phyloP scores from a whole-genome alignment of 805 yeast genomes.

The Saccharomycopsis sp. region DNA sequence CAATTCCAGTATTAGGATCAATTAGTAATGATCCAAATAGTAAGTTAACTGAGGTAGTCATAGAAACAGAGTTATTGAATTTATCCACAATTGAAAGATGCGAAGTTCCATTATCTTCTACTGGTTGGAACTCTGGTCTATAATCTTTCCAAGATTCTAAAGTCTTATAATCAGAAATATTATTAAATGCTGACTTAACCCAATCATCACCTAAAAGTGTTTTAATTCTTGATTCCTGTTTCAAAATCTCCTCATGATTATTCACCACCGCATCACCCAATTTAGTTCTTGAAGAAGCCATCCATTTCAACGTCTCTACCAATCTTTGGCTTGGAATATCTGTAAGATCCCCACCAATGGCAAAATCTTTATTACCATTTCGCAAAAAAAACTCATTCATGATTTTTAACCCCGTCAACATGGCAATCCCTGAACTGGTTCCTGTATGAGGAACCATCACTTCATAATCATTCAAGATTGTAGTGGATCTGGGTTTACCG shows the following conservation, averaged over 20 bases:
- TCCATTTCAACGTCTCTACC: constrained; percentile 89
- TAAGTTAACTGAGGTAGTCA: constrained; percentile 84
- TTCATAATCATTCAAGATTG: constrained; percentile 29
- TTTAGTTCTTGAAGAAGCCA: constrained; percentile 76
- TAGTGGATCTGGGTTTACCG: constrained; percentile 31
- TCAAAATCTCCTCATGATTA: constrained; percentile 9
- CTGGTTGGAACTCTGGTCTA: constrained; percentile 65
- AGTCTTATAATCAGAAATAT: constrained; percentile 50
- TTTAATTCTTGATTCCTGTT: constrained; percentile 25
- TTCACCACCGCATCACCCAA: constrained; percentile 56
- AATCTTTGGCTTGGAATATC: constrained; percentile 51
- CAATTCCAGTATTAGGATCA: constrained; percentile 72
- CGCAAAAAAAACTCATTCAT: constrained; percentile 35
- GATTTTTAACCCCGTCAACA: constrained; percentile 63
- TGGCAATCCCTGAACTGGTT: constrained; percentile 75
- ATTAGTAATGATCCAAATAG: constrained; percentile 75
- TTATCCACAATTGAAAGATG: constrained; percentile 75
- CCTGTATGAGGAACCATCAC: constrained; percentile 51
- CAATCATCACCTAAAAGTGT: constrained; percentile 44
- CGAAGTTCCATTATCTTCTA: constrained; percentile 85
- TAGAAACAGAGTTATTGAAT: constrained; percentile 65
- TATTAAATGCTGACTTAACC: constrained; percentile 38
- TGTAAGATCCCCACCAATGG: constrained; percentile 34
- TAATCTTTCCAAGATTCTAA: constrained; percentile 58
- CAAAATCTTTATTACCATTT: constrained; percentile 18